phyloP scores from a whole-genome alignment of 805 yeast genomes.

The Cyberlindnera galapagoensis region DNA sequence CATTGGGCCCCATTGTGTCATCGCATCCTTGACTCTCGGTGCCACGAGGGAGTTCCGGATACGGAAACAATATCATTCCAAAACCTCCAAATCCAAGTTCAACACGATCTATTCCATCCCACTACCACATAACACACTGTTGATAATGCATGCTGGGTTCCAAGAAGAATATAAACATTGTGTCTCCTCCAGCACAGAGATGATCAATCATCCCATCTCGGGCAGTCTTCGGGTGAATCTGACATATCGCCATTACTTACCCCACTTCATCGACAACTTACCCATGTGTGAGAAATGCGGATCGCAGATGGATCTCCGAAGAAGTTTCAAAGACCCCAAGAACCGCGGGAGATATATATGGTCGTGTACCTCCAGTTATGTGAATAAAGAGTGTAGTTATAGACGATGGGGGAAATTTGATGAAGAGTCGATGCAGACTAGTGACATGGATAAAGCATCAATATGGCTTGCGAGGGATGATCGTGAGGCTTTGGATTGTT shows the following conservation, averaged over 20 bases:
- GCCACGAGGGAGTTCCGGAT: slow-evolving; percentile 62
- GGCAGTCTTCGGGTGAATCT: slow-evolving; percentile 52
- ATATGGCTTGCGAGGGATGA: slow-evolving; percentile 44
- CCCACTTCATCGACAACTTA: slow-evolving; percentile 27
- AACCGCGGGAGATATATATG: slow-evolving; percentile 57
- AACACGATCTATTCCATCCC: slow-evolving; percentile 42
- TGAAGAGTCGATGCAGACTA: slow-evolving; percentile 27
- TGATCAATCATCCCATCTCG: slow-evolving; percentile 40
- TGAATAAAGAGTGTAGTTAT: slow-evolving; percentile 39
- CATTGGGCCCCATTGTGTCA: slow-evolving; percentile 64
- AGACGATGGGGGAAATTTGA: slow-evolving; percentile 46
- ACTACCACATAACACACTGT: slow-evolving; percentile 62
- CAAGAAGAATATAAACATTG: slow-evolving; percentile 72
- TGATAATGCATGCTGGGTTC: slow-evolving; percentile 73
- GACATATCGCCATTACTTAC: slow-evolving; percentile 54
- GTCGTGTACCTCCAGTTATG: slow-evolving; percentile 49
- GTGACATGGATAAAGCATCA: slow-evolving; percentile 29
- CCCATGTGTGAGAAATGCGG: slow-evolving; percentile 40
- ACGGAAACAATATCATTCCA: slow-evolving; percentile 34
- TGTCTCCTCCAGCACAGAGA: slow-evolving; percentile 39
- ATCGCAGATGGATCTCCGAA: slow-evolving; percentile 43
- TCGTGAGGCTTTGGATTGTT: slow-evolving; percentile 18
- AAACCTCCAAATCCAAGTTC: slow-evolving; percentile 12
- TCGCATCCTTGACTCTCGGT: slow-evolving; percentile 66
- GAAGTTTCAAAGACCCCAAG: slow-evolving; percentile 41